phyloP scores from a whole-genome alignment of 148 eudicot genomes.

The Polygonum aviculare region DNA sequence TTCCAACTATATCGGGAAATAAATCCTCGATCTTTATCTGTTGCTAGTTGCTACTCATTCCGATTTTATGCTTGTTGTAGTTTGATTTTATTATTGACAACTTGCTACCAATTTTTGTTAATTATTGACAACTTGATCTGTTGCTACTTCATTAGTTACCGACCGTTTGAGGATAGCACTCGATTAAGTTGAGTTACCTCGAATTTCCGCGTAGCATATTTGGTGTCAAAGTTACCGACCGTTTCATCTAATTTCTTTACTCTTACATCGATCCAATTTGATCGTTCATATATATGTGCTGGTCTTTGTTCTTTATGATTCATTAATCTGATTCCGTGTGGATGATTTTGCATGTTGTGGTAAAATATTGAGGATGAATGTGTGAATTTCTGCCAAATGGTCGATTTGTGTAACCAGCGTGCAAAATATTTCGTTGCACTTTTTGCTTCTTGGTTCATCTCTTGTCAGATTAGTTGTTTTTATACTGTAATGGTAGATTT shows the following conservation, averaged over 20 bases:
- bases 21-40: background rate
- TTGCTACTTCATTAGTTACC: background rate
- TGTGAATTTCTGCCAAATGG: background rate
- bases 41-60: background rate
- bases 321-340: background rate
- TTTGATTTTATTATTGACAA: too few species aligned
- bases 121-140: background rate
- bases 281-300: background rate
- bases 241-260: background rate
- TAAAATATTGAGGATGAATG: background rate
- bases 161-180: too few species aligned
- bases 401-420: background rate
- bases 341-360: background rate
- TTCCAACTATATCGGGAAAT: background rate
- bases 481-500: background rate
- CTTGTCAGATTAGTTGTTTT: background rate
- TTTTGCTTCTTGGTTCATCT: background rate
- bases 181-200: background rate
- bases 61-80: background rate
- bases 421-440: background rate
- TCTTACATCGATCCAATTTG: background rate
- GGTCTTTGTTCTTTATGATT: background rate
- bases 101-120: background rate
- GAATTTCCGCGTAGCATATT: background rate
- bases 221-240: background rate